Conservation (phyloP, 2,329 filamentous ascomycete species). For the Alternaria gansuensis region DNA sequence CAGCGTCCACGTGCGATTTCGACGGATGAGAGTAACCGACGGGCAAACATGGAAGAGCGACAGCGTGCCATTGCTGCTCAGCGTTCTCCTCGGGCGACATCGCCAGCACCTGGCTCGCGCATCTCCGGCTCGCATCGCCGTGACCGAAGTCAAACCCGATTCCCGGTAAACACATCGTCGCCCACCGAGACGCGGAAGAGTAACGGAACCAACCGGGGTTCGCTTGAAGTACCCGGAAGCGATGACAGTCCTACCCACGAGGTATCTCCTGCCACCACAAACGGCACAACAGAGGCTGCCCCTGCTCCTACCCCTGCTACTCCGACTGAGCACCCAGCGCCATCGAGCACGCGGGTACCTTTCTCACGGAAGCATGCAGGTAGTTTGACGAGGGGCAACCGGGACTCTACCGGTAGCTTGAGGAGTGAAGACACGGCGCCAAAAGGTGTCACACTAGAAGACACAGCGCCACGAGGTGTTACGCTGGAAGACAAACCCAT, state of each 20-base stretch:
- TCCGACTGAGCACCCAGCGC: conserved; percentile 43
- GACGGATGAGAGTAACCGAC: conserved; percentile 94
- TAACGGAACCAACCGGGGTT: conserved; percentile 65
- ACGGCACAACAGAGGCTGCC: conserved; percentile 47
- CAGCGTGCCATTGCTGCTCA: conserved; percentile 77
- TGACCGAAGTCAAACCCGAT: conserved; percentile 82
- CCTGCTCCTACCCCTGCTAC: conserved; percentile 22
- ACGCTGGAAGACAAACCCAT: conserved; percentile 79
- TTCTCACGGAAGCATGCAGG: conserved; percentile 49
- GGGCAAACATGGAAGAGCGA: conserved; percentile 92
- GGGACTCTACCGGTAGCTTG: conserved; percentile 53
- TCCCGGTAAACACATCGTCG: conserved; percentile 74
- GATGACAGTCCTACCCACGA: conserved; percentile 56
- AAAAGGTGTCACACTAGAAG: conserved; percentile 72
- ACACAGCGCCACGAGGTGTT: conserved; percentile 66
- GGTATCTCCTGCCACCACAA: conserved; percentile 45
- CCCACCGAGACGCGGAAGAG: conserved; percentile 62
- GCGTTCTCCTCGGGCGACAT: conserved; percentile 73
- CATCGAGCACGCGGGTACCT: conserved; percentile 48
- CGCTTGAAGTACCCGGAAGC: conserved; percentile 80
- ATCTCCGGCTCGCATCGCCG: conserved; percentile 62
- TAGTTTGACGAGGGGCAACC: conserved; percentile 47
- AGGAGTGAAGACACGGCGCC: conserved; percentile 56
- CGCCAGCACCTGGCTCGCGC: conserved; percentile 70
- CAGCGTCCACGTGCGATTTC: conserved; percentile 84